phyloP scores from a whole-genome alignment of 805 yeast species.

The Candida boleticola region DNA sequence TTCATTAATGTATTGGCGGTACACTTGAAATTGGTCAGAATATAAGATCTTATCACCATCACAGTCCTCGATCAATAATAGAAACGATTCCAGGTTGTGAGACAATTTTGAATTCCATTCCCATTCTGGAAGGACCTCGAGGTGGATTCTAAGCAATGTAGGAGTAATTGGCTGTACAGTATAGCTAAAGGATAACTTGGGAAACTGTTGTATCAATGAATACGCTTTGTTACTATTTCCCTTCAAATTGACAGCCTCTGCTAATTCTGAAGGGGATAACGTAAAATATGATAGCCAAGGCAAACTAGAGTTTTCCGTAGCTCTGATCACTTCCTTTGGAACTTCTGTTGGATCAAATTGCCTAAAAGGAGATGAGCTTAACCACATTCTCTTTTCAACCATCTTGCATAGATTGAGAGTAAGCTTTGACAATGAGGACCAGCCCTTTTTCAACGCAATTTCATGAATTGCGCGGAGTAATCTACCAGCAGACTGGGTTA shows the following conservation, averaged over 20 bases:
- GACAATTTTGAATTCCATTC: conserved; percentile 69
- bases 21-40: conserved; percentile 52
- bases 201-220: conserved; percentile 68
- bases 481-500: conserved; percentile 92
- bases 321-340: conserved; percentile 66
- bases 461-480: conserved; percentile 83
- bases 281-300: conserved; percentile 81
- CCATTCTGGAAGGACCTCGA: conserved; percentile 73
- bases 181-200: conserved; percentile 58
- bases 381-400: conserved; percentile 83
- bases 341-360: conserved; percentile 64
- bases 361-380: conserved; percentile 78
- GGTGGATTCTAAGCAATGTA: conserved; percentile 59
- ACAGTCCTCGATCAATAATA: conserved; percentile 75
- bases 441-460: conserved; percentile 63
- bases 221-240: conserved; percentile 59
- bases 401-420: conserved; percentile 70
- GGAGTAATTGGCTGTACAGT: conserved; percentile 77
- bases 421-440: conserved; percentile 63
- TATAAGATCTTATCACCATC: conserved; percentile 76
- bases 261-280: conserved; percentile 72
- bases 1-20: conserved; percentile 46
- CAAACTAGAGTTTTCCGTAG: conserved; percentile 74
- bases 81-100: conserved; percentile 62
- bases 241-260: conserved; percentile 75